phyloP scores from a whole-genome alignment of 2,329 filamentous ascomycete species.

The Hirsutella rhossiliensis region DNA sequence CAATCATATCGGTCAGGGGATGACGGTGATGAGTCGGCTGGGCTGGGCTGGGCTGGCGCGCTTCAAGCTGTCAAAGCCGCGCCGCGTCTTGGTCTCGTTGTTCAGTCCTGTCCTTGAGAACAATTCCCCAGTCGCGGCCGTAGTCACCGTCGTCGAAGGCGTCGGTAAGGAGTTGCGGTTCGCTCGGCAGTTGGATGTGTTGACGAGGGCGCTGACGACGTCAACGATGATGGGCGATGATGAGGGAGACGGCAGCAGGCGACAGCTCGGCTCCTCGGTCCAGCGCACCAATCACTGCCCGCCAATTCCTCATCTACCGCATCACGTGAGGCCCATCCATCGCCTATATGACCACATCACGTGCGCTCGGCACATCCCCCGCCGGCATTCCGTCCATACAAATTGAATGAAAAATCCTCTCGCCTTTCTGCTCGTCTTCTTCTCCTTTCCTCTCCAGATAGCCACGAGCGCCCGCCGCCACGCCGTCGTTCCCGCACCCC shows the following conservation, averaged over 20 bases:
- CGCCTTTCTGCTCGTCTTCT: constrained; percentile 10
- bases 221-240: too few relatives aligned
- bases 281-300: constrained; percentile 24
- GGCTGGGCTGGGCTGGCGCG: background rate
- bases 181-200: too few relatives aligned
- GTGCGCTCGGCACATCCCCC: background rate
- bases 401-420: background rate
- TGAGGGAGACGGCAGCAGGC: too few relatives aligned
- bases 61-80: constrained; percentile 1
- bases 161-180: too few relatives aligned
- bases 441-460: constrained; percentile 35
- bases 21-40: background rate
- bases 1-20: constrained; percentile 33
- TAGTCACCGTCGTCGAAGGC: too few relatives aligned
- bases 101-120: too few relatives aligned
- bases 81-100: background rate
- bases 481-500: constrained; percentile 12
- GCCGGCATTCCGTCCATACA: background rate
- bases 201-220: too few relatives aligned
- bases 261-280: constrained; percentile 30
- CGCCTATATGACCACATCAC: constrained; percentile 3
- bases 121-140: too few relatives aligned
- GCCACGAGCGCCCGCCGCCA: constrained; percentile 31
- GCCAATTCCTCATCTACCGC: constrained; percentile 23
- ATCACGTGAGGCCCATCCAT: constrained; percentile 13